A percentile compares a stretch with the other conserved stretches of the same genome.
These are phyloP conservation scores for Colletotrichum costaricense DNA, from an alignment of 2,329 filamentous ascomycete genomes.

Conservation along the genomic window DNA sequence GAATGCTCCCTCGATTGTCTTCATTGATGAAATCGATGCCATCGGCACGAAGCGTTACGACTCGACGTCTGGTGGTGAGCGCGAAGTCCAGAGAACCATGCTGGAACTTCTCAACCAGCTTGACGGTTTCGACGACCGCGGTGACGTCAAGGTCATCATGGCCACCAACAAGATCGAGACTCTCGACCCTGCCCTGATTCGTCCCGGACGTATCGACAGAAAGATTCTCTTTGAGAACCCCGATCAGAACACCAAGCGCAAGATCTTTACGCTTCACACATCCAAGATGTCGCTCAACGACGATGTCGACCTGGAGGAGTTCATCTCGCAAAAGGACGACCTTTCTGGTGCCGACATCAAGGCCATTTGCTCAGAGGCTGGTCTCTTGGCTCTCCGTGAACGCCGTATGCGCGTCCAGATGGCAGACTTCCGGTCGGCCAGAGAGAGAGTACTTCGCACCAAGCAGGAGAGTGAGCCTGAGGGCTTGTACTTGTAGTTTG, in stretches of 20 bases:
- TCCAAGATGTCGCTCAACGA: constrained; percentile 98
- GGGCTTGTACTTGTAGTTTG: constrained; percentile 91
- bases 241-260: constrained; percentile 90
- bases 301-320: constrained; percentile 98
- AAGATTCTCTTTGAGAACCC: constrained; percentile 85
- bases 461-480: constrained; percentile 99
- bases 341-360: constrained; percentile 98
- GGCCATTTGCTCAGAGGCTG: constrained; percentile 97
- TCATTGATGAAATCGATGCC: constrained; percentile 99
- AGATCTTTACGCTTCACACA: constrained; percentile 98
- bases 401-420: constrained; percentile 98
- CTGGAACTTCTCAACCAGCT: constrained; percentile 97
- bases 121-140: constrained; percentile 97
- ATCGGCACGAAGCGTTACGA: constrained; percentile 99
- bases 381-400: constrained; percentile 92
- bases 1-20: constrained; percentile 96
- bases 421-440: constrained; percentile 93
- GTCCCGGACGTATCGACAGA: constrained; percentile 96
- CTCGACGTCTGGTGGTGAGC: constrained; percentile 94
- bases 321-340: constrained; percentile 98
- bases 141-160: constrained; percentile 99
- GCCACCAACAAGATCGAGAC: constrained; percentile 99
- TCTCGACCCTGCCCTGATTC: constrained; percentile 93
- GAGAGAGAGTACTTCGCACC: constrained; percentile 95
- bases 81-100: constrained; percentile 98